phyloP scores from a whole-genome alignment of 1,139 yeast species.

The Scheffersomyces parashehatae region DNA sequence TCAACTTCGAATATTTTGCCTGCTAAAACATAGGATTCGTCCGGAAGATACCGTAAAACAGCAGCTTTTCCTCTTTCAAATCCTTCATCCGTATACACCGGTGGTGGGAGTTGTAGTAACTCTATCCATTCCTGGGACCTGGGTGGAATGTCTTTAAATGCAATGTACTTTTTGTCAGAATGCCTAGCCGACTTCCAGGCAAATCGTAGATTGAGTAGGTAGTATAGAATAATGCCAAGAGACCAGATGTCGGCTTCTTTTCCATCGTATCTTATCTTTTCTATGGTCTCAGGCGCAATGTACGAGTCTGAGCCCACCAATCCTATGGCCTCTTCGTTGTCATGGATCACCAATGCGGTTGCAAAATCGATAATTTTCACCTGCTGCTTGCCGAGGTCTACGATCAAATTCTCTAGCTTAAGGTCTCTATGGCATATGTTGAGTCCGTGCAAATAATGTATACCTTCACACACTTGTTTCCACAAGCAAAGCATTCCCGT shows the following conservation, averaged over 20 bases:
- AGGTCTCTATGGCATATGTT: conserved; percentile 44
- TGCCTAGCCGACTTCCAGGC: conserved; percentile 42
- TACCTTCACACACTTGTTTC: conserved; percentile 35
- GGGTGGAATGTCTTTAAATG: conserved; percentile 5
- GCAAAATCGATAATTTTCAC: conserved; percentile 45
- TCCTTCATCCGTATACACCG: conserved; percentile 1
- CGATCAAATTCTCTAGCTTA: conserved; percentile 40
- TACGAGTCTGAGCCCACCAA: conserved; percentile 51
- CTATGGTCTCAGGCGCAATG: conserved; percentile 50
- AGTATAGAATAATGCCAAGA: conserved; percentile 43
- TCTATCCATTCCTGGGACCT: background rate
- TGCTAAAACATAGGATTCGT: conserved; percentile 6
- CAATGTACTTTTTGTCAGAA: conserved; percentile 17
- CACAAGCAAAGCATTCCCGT: conserved; percentile 31
- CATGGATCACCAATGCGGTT: conserved; percentile 19
- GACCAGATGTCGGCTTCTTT: conserved; percentile 51
- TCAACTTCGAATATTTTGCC: conserved; percentile 15
- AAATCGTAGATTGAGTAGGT: conserved; percentile 18
- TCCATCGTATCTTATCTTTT: conserved; percentile 39
- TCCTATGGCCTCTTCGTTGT: conserved; percentile 32
- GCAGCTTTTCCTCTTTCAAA: conserved; percentile 7
- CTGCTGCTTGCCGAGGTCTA: conserved; percentile 20
- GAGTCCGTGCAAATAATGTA: conserved; percentile 31
- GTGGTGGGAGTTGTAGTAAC: conserved; percentile 1
- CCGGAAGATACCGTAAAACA: conserved; percentile 9